Percentiles rank a stretch among this genome's conserved stretches.
Evolutionary conservation across 2,329 filamentous ascomycete species (phyloP).

Genomic region (Stagonosporopsis chrysanthemi): DNA sequence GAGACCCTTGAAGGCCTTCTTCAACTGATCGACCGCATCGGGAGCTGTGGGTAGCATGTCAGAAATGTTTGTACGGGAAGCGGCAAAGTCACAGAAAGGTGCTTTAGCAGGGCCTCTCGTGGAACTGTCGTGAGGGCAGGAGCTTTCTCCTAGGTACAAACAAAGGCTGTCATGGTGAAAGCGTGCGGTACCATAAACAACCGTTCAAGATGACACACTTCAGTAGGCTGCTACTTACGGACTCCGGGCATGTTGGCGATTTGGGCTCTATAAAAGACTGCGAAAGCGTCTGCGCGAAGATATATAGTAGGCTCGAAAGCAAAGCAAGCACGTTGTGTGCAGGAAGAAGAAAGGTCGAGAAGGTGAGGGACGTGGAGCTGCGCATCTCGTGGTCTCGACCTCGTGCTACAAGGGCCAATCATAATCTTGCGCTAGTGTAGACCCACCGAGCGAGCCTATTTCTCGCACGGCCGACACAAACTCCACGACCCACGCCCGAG

Average conservation of each 20-base stretch:
- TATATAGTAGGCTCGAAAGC: not conserved
- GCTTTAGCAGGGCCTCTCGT: not conserved
- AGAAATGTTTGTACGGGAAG: not conserved
- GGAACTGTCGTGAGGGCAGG: not conserved
- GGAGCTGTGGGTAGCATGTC: conserved; percentile 34
- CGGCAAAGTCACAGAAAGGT: not conserved
- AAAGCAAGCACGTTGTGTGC: not conserved
- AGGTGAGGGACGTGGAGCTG: conserved; percentile 12
- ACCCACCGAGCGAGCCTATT: conserved; percentile 13
- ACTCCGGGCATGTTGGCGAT: conserved; percentile 48
- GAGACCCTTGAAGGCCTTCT: conserved; percentile 49
- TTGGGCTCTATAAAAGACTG: not conserved
- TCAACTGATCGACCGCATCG: conserved; percentile 47
- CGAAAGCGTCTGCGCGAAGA: not conserved
- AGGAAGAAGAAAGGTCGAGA: not conserved
- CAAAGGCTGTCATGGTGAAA: not conserved
- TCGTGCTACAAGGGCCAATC: conserved; percentile 10
- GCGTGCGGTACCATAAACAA: not conserved
- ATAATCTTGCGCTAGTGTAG: not conserved
- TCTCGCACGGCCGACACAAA: conserved; percentile 5
- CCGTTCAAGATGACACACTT: conserved; percentile 4
- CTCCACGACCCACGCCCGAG: conserved; percentile 9
- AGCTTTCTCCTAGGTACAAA: not conserved
- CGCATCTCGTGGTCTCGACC: conserved; percentile 6
- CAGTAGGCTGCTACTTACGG: conserved; percentile 41